These are phyloP conservation scores for Leccinum disarticulatum DNA, from an alignment of 768 basidiomycete species.

Conservation along the genomic window DNA sequence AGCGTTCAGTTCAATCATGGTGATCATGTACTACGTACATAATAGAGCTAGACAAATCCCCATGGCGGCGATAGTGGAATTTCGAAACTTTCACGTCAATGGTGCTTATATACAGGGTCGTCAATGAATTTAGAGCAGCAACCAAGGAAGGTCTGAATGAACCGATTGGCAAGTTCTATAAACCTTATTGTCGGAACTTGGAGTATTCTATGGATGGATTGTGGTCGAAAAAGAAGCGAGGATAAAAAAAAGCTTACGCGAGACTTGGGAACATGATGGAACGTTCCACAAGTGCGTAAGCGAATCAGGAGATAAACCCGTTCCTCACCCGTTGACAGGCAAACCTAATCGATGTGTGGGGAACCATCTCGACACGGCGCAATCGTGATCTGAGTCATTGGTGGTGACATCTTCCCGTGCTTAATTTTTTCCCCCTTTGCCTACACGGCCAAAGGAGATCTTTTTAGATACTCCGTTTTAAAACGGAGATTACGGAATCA, in stretches of 20 bases:
- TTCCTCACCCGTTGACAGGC: slow-evolving; percentile 1
- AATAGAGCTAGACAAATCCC: slow-evolving; percentile 12
- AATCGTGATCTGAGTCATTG: slow-evolving; percentile 3
- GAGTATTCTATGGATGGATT: background rate
- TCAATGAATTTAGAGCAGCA: slow-evolving; percentile 14
- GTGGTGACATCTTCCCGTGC: slow-evolving; percentile 12
- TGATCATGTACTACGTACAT: background rate
- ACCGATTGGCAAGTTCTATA: slow-evolving; percentile 7
- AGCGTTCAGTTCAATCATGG: slow-evolving; percentile 2
- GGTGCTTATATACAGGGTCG: slow-evolving; percentile 20
- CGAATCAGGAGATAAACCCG: slow-evolving; percentile 7
- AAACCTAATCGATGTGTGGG: slow-evolving; percentile 17
- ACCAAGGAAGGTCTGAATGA: slow-evolving; percentile 13
- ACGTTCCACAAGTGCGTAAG: background rate
- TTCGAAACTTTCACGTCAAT: slow-evolving; percentile 13
- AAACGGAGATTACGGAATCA: slow-evolving; percentile 37
- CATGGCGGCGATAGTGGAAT: slow-evolving; percentile 30
- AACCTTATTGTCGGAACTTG: slow-evolving; percentile 16
- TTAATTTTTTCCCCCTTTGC: slow-evolving; percentile 13
- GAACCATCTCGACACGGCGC: slow-evolving; percentile 4
- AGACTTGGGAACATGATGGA: slow-evolving; percentile 9
- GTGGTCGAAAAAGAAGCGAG: slow-evolving; percentile 1
- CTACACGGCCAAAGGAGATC: background rate
- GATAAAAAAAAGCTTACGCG: slow-evolving; percentile 5
- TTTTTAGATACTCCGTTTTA: slow-evolving; percentile 7